Base-by-base conservation (phyloP, 2,329 filamentous ascomycete genomes). In the Blumeria hordei region DNA sequence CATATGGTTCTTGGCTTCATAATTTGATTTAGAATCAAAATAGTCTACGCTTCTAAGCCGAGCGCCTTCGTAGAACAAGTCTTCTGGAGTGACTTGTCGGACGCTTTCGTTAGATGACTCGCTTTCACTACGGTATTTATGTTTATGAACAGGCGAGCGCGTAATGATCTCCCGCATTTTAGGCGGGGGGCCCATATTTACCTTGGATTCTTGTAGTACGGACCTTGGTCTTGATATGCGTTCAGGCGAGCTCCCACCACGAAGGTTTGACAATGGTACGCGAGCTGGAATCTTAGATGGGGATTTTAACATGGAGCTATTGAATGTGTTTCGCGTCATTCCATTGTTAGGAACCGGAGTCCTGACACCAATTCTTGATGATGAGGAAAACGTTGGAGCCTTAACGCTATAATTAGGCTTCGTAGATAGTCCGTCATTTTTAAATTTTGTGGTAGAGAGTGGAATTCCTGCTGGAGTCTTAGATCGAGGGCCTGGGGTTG, bases 121-220 rank as follows among this genome's bases (percentile, higher is more conserved):
- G 11, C 72, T 74, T 0, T 69, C 63, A 10, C 68, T 64, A 52
- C 71, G 72, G 62, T 76, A 77, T 0, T 74, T 74, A 57, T 73
- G 73, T 0, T 74, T 72, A 57, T 74, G 72, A 1, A 73, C 71
- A 7, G 71, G 69, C 50, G 53, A 72, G 50, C 76, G 75, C 8
- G 72, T 67, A 59, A 79, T 78, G 34, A 95, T 73, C 44, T 93
- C 87, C 60, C 90, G 81, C 88, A 96, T 95, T 67, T 88, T 92
- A 52, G 90, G 90, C 11, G 88, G 88, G 37, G 87, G 86, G 1
- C 81, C 81, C 58, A 80, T 74, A 47, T 71, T 66, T 53, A 77
- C 75, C 54, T 77, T 75, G 32, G 74, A 76, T 67, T 70, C 69
- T 57, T 67, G 69, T 39, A 61, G 61, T 21, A 67, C 64, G 44